A percentile compares a stretch with the other conserved stretches of the same genome.
Evolutionary conservation across 495 filamentous ascomycete species (phyloP).

Genomic region (Acidomyces sp.): DNA sequence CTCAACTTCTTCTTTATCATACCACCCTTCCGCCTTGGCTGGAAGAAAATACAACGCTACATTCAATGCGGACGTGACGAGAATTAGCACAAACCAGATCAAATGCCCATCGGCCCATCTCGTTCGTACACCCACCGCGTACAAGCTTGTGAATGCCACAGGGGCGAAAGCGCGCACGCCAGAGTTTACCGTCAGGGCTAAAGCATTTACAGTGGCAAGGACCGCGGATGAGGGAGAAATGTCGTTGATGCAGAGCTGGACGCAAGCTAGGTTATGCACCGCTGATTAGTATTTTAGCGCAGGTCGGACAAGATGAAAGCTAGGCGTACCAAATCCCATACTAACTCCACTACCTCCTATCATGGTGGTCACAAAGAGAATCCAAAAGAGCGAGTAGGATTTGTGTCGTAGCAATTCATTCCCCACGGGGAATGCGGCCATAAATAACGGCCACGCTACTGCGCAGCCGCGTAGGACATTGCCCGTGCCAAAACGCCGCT

Average conservation of each 20-base stretch:
- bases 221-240: conserved; percentile 44
- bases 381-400: conserved; percentile 40
- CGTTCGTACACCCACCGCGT: conserved; percentile 43
- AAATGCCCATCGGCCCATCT: conserved; percentile 47
- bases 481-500: conserved; percentile 45
- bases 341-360: conserved; percentile 44
- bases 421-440: conserved; percentile 36
- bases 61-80: conserved; percentile 35
- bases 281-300: not conserved
- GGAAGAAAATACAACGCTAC: conserved; percentile 38
- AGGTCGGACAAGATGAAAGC: not conserved
- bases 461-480: conserved; percentile 43
- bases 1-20: conserved; percentile 6
- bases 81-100: conserved; percentile 48
- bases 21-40: conserved; percentile 32
- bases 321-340: conserved; percentile 46
- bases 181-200: conserved; percentile 43
- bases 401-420: conserved; percentile 39
- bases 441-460: conserved; percentile 45
- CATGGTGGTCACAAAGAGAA: conserved; percentile 30
- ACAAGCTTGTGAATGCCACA: conserved; percentile 46
- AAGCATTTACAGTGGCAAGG: conserved; percentile 51
- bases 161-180: conserved; percentile 46
- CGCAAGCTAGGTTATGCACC: conserved; percentile 29
- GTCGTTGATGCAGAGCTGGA: conserved; percentile 57